Evolutionary conservation across 2,329 filamentous ascomycete species (phyloP).

Genomic region (Zarea fungicola): DNA sequence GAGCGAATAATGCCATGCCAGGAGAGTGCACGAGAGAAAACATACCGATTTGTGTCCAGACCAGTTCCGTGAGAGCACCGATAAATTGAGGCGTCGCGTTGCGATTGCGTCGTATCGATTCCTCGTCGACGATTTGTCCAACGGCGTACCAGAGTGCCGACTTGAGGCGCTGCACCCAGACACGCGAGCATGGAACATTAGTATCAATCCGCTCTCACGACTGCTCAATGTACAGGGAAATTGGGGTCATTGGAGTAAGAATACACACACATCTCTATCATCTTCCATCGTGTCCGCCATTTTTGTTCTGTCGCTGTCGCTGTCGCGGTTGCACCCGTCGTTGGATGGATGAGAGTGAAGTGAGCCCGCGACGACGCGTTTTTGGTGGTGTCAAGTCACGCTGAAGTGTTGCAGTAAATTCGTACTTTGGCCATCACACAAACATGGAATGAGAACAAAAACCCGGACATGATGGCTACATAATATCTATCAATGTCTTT

Average conservation of each 20-base stretch:
- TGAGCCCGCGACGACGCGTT: slow-evolving; percentile 3
- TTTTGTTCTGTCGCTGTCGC: neutral
- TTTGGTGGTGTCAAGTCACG: neutral
- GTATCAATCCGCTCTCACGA: neutral
- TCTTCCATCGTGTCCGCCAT: slow-evolving; percentile 32
- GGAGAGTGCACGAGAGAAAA: neutral
- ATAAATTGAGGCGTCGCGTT: slow-evolving; percentile 94
- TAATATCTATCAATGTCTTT: too few species aligned
- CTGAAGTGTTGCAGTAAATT: neutral
- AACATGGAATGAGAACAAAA: too few species aligned
- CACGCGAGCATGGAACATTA: too few species aligned
- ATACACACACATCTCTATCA: slow-evolving; percentile 29
- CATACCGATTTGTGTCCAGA: slow-evolving; percentile 78
- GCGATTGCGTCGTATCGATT: slow-evolving; percentile 55
- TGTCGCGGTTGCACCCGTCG: neutral
- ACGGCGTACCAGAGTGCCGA: slow-evolving; percentile 79
- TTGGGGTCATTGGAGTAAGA: neutral
- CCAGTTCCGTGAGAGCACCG: slow-evolving; percentile 76
- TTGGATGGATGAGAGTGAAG: neutral
- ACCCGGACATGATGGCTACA: too few species aligned
- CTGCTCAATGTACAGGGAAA: neutral
- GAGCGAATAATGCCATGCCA: neutral
- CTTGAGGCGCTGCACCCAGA: slow-evolving; percentile 62
- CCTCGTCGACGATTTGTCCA: slow-evolving; percentile 83
- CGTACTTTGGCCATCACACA: too few species aligned